A percentile compares a stretch with the other conserved stretches of the same genome.
phyloP scores from a whole-genome alignment of 1,284 basidiomycete genomes.

The Sanguinoderma infundibulare region DNA sequence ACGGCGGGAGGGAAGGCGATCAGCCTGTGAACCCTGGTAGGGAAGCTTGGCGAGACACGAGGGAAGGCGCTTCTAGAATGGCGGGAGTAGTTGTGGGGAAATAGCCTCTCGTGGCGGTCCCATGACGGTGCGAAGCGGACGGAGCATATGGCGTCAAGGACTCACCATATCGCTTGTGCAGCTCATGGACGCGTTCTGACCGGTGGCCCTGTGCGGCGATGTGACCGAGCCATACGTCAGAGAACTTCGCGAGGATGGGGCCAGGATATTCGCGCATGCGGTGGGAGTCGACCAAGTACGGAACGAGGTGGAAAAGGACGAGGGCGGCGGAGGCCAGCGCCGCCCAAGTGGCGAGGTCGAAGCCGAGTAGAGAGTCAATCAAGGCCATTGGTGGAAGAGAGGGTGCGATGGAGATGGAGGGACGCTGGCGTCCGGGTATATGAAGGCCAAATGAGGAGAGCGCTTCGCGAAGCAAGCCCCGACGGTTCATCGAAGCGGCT shows the following conservation, averaged over 20 bases:
- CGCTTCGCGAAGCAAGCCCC: neutral
- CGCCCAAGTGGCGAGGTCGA: slow-evolving; percentile 26
- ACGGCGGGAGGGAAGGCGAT: neutral
- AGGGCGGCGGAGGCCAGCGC: slow-evolving; percentile 36
- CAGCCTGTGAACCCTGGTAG: neutral
- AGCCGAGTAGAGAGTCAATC: slow-evolving; percentile 2
- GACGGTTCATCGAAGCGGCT: neutral
- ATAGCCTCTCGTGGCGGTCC: neutral
- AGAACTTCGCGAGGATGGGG: slow-evolving; percentile 76
- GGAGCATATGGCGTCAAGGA: slow-evolving; percentile 9
- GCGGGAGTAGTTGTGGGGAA: neutral
- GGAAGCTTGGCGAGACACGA: neutral
- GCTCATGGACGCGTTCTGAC: slow-evolving; percentile 75
- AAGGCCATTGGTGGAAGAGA: slow-evolving; percentile 11
- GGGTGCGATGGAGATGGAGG: neutral
- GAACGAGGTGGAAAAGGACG: slow-evolving; percentile 55
- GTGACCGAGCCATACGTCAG: slow-evolving; percentile 79
- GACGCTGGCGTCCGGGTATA: neutral
- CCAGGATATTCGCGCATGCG: slow-evolving; percentile 70
- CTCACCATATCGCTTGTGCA: slow-evolving; percentile 80
- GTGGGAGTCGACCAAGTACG: slow-evolving; percentile 64
- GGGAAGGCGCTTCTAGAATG: neutral
- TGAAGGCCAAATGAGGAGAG: slow-evolving; percentile 4
- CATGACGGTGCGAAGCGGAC: slow-evolving; percentile 3
- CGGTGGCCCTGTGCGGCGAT: slow-evolving; percentile 73